A percentile compares a stretch with the other conserved stretches of the same genome.
Conservation (phyloP, 2,329 filamentous ascomycete species). For the Pestalotiopsis sp. region DNA sequence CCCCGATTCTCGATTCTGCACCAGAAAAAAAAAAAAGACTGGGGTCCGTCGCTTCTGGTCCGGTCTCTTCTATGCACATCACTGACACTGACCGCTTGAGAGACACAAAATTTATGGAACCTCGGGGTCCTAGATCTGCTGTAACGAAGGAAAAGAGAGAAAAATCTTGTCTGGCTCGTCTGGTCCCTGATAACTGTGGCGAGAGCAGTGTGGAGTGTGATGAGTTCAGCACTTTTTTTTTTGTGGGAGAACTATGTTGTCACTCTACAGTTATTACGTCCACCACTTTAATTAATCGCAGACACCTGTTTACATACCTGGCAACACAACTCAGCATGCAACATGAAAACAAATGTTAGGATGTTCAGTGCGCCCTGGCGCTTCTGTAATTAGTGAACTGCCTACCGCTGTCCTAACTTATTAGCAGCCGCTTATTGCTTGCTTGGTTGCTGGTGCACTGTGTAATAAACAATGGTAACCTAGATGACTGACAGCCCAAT, state of each 20-base stretch:
- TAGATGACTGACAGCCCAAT: too few relatives aligned
- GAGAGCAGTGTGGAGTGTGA: background rate
- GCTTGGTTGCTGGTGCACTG: too few relatives aligned
- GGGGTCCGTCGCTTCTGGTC: background rate
- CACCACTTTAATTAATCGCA: background rate
- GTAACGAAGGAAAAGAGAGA: background rate
- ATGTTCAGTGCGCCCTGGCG: too few relatives aligned
- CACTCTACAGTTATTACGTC: background rate
- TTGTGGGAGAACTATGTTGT: background rate
- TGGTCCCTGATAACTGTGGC: background rate
- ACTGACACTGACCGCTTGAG: background rate
- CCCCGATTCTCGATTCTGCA: background rate
- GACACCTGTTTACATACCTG: background rate
- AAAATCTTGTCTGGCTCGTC: background rate
- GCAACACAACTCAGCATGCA: too few relatives aligned
- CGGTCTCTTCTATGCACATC: background rate
- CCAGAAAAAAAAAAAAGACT: background rate
- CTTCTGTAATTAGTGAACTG: too few relatives aligned
- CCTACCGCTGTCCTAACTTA: too few relatives aligned
- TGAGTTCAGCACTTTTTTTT: background rate
- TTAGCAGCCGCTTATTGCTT: too few relatives aligned
- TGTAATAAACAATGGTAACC: too few relatives aligned
- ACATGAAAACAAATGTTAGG: too few relatives aligned
- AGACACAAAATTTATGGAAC: background rate
- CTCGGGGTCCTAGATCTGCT: background rate